Conservation (phyloP, 2,329 filamentous ascomycete species). For the Neocatenulostroma microsporum region DNA sequence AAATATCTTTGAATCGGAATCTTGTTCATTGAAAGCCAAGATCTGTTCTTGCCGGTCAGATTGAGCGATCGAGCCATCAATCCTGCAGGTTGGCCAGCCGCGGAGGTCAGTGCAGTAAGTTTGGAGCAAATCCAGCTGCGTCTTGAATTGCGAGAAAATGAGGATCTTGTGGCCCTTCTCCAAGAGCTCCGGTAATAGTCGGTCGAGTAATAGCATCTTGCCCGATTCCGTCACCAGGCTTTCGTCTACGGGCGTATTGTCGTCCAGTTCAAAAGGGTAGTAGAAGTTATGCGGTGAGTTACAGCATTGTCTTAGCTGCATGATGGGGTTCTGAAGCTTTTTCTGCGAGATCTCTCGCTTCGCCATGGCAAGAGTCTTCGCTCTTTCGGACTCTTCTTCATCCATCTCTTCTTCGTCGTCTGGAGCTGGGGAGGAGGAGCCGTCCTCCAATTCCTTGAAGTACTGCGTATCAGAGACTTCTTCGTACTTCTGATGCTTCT, state of each 20-base stretch:
- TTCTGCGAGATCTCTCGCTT: conserved; percentile 85
- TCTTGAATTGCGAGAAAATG: conserved; percentile 95
- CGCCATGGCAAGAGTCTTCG: conserved; percentile 64
- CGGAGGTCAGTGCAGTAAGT: conserved; percentile 76
- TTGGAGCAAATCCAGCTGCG: conserved; percentile 81
- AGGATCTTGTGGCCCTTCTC: conserved; percentile 72
- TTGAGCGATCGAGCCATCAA: conserved; percentile 81
- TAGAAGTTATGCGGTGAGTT: conserved; percentile 97
- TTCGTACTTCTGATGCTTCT: conserved; percentile 53
- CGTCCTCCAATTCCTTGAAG: conserved; percentile 65
- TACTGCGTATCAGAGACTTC: conserved; percentile 78
- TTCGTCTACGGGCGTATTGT: conserved; percentile 60
- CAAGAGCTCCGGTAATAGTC: conserved; percentile 70
- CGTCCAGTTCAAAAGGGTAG: conserved; percentile 66
- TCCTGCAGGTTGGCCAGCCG: conserved; percentile 74
- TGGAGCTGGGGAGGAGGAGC: conserved; percentile 38
- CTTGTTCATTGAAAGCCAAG: conserved; percentile 40
- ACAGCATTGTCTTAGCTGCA: conserved; percentile 85
- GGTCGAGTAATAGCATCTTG: conserved; percentile 91
- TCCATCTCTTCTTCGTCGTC: conserved; percentile 37
- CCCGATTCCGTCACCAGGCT: conserved; percentile 78
- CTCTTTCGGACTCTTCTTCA: conserved; percentile 57
- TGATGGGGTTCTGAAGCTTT: conserved; percentile 85
- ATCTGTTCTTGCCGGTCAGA: conserved; percentile 44
- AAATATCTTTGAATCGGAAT: conserved; percentile 56